A percentile compares a stretch with the other conserved stretches of the same genome.
phyloP scores from a whole-genome alignment of 2,329 filamentous ascomycete genomes.

The Cordyceps javanica region DNA sequence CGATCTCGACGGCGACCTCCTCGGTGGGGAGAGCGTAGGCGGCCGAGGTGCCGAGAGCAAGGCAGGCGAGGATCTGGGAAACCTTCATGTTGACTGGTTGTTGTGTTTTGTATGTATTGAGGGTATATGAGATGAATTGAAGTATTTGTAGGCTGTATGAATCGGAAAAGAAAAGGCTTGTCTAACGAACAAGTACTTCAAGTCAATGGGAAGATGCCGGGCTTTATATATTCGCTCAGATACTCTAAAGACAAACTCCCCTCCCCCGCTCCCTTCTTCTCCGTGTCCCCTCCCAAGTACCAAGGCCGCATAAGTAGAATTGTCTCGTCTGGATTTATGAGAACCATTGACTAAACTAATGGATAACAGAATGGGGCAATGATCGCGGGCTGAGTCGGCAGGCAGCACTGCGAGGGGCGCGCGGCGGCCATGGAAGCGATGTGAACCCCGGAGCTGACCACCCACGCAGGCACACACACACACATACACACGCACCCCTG shows the following conservation, averaged over 20 bases:
- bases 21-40: conserved; percentile 10
- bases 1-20: conserved; percentile 1
- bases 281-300: neutral
- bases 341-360: neutral
- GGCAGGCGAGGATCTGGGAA: neutral
- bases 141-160: too few relatives aligned
- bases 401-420: neutral
- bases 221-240: conserved; percentile 1
- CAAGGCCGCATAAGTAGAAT: neutral
- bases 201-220: neutral
- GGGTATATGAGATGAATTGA: too few relatives aligned
- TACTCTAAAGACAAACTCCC: too few relatives aligned
- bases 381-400: neutral
- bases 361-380: neutral
- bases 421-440: neutral
- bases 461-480: too few relatives aligned
- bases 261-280: too few relatives aligned
- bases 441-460: neutral
- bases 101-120: neutral
- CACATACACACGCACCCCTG: neutral
- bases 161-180: neutral
- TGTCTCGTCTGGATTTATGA: neutral
- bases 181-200: neutral
- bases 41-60: conserved; percentile 11
- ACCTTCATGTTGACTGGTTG: conserved; percentile 4